Evolutionary conservation across 495 filamentous ascomycete species (phyloP).

Genomic region (Echria macrotheca): DNA sequence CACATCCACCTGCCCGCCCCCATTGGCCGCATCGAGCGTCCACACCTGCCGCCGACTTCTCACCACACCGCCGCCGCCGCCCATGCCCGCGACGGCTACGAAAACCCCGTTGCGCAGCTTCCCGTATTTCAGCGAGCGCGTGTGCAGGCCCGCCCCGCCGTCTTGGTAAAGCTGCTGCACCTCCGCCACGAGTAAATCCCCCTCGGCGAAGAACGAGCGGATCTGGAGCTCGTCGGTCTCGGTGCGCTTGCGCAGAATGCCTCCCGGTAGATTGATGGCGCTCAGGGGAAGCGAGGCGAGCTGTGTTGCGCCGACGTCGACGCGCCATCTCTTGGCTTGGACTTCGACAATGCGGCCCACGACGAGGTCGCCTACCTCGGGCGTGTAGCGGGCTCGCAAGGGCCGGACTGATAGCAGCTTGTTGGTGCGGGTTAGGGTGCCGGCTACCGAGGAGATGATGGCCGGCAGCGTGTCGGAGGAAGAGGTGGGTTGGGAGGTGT

Average conservation of each 20-base stretch:
- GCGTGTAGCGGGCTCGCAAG: constrained; percentile 86
- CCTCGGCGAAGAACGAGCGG: constrained; percentile 84
- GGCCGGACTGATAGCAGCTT: constrained; percentile 89
- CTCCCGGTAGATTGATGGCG: constrained; percentile 90
- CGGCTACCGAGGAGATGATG: constrained; percentile 82
- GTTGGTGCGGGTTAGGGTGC: constrained; percentile 84
- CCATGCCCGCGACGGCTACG: constrained; percentile 69
- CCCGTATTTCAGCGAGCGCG: constrained; percentile 83
- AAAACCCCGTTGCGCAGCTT: constrained; percentile 93
- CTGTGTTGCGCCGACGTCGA: constrained; percentile 80
- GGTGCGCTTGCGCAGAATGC: constrained; percentile 83
- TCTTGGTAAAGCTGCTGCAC: constrained; percentile 80
- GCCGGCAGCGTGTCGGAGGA: too few relatives aligned
- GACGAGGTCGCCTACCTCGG: constrained; percentile 92
- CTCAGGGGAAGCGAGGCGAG: constrained; percentile 77
- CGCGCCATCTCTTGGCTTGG: constrained; percentile 83
- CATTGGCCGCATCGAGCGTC: constrained; percentile 61
- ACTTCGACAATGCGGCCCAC: constrained; percentile 92
- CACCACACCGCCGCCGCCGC: constrained; percentile 78
- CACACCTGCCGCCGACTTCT: constrained; percentile 79
- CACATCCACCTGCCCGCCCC: constrained; percentile 73
- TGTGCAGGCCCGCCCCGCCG: constrained; percentile 81
- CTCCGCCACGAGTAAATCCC: constrained; percentile 84
- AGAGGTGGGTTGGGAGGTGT: constrained; percentile 50
- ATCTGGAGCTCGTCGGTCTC: constrained; percentile 95